These are phyloP conservation scores for Orobanche coerulescens DNA, from an alignment of 257 asterid genomes.

Conservation along the genomic window DNA sequence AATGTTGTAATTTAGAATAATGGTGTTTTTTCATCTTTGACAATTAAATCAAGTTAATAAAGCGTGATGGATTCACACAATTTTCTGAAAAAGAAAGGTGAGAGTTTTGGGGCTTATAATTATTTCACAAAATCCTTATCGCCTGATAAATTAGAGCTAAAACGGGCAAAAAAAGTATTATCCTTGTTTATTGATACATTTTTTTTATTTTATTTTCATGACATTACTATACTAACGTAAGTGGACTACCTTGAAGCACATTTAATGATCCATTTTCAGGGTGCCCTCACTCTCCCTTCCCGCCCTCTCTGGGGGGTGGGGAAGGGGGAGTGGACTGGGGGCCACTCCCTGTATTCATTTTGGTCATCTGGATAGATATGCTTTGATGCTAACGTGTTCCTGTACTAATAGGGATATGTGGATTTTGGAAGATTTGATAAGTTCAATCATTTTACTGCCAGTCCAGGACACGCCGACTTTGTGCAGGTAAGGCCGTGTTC, in stretches of 20 bases:
- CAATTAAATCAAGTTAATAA: not conserved
- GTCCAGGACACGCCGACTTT: conserved; percentile 55
- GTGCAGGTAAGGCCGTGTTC: conserved; percentile 88
- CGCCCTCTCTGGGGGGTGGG: not conserved
- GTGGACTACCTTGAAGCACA: conserved; percentile 8
- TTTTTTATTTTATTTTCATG: too few relatives aligned
- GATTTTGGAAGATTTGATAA: conserved; percentile 87
- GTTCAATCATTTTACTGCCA: conserved; percentile 53
- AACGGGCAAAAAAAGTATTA: not conserved
- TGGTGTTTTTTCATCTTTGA: not conserved
- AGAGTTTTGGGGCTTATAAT: not conserved
- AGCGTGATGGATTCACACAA: not conserved
- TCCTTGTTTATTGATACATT: too few relatives aligned
- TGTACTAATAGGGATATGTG: conserved; percentile 70
- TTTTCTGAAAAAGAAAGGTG: not conserved
- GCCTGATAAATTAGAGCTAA: not conserved
- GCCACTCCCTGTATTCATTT: conserved; percentile 2
- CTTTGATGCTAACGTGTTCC: conserved; percentile 18
- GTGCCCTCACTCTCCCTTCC: not conserved
- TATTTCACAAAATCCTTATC: not conserved
- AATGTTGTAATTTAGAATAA: not conserved
- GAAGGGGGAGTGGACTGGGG: not conserved
- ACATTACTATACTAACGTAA: too few relatives aligned
- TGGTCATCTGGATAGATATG: conserved; percentile 13
- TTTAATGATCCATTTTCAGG: not conserved